Percentiles rank a stretch among this genome's conserved stretches.
Evolutionary conservation across 1,284 basidiomycete species (phyloP).

Genomic region (Salmacisia buchloeana): DNA sequence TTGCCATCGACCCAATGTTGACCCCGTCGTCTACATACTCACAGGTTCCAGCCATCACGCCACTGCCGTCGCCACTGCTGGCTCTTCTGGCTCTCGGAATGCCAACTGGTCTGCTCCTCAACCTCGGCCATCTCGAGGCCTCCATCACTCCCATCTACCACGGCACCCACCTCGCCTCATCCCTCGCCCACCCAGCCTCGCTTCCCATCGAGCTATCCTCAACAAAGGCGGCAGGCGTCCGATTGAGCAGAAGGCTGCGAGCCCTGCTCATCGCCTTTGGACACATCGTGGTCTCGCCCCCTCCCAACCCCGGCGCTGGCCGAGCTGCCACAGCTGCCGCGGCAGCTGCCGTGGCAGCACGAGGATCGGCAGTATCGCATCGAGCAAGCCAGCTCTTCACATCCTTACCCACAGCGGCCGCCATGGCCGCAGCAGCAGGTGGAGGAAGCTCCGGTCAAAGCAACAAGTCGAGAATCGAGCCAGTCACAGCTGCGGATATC

Average conservation of each 20-base stretch:
- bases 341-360: not conserved
- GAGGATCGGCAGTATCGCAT: not conserved
- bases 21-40: not conserved
- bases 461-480: not conserved
- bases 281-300: not conserved
- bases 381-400: not conserved
- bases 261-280: conserved; percentile 1
- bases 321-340: not conserved
- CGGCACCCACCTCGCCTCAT: conserved; percentile 25
- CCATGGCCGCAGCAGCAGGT: too few relatives aligned
- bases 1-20: not conserved
- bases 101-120: conserved; percentile 85
- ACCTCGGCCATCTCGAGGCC: conserved; percentile 84
- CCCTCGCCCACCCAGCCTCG: not conserved
- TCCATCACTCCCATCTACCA: conserved; percentile 66
- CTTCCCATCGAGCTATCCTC: not conserved
- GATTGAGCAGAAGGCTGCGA: not conserved
- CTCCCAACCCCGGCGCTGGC: not conserved
- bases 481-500: not conserved
- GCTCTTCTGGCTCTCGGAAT: conserved; percentile 76
- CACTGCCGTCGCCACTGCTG: conserved; percentile 64
- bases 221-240: not conserved
- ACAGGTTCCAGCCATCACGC: not conserved
- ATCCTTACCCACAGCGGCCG: not conserved
- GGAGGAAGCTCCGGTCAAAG: too few relatives aligned